Base-by-base conservation (phyloP, 495 filamentous ascomycete genomes). In the Annulohypoxylon bovei region DNA sequence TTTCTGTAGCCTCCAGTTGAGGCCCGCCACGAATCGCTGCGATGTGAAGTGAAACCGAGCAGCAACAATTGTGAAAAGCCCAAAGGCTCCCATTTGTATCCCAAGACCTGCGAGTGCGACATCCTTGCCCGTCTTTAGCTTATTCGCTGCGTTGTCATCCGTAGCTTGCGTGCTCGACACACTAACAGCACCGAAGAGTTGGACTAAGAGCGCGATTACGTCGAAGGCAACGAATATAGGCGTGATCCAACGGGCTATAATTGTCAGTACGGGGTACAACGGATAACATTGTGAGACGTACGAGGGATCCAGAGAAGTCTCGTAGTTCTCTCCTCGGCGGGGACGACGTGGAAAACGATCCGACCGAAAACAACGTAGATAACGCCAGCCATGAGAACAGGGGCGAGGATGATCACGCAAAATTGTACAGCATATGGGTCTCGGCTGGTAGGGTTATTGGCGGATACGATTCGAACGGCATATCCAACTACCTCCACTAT, bases 401-500 rank as follows among this genome's bases (percentile, higher is more conserved):
- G 80, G 1, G 77, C 76, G 22, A 81, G 65, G 2, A 80, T 78
- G 22, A 79, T 77, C 50, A 80, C 58, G 25, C 69, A 75, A 54
- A 71, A 81, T 46, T 79, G 76, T 39, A 77, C 28, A 12, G 77
- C 71, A 44, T 77, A 80, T n/a, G 77, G 28, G 5, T 69, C 71
- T 53, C 76, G 75, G 18, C 77, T 68, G 1, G 65, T 68, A 3
- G 72, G 52, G 42, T 83, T 62, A n/a, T 76, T 55, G 1, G 73
- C 75, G 0, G 82, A 85, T 22, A 77, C 42, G 18, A 74, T 77
- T 47, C 84, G 76, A 9, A 50, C 63, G 20, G 81, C 82, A 70
- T 83, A 87, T 12, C 83, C 83, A 52, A 78, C 67, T 30, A 80
- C 74, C 60, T 87, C 84, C 81, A 85, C 81, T 84, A 28, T 32